Base-by-base conservation (phyloP, 2,329 filamentous ascomycete species). In the Monilinia fructicola region DNA sequence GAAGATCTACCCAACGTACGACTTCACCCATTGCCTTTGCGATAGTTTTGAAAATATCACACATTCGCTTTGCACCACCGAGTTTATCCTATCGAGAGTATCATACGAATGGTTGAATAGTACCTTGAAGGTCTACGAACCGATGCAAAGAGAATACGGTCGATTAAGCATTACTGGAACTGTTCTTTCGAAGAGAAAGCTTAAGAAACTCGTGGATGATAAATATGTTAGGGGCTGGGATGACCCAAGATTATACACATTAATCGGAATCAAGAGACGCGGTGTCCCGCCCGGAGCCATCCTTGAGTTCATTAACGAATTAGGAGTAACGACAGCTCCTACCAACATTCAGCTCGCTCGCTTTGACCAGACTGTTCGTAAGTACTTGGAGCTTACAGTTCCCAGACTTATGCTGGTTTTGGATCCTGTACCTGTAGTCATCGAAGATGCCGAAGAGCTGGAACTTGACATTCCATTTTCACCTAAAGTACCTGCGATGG, bases 1-100 rank as follows among this genome's bases (percentile, higher is more conserved):
- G 93, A 90, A 88, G 78, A 96, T 97, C 70, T 97, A 97, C 77
- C 95, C 95, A 0, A 96, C 94, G 0, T 97, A 97, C 75, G 93
- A 97, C 77, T 96, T 96, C 76, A 90, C 90, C 0, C 92, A 96
- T 80, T 96, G 91, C 77, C 82, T 97, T 28, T 94, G 91, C 73
- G 95, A 98, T 83, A 93, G 91, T 72, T 92, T 97, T 71, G 95
- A 99, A 78, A 85, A 86, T 23, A 96, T 98, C 74, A 93, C 93
- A 0, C 94, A 97, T 80, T 94, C 90, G 18, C 82, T 98, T 26
- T 98, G 94, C 77, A 98, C 95, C 0, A 94, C 91, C 1, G 95
- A 98, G 77, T 97, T 98, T 74, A 87, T 93, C 71, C 86, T 91
- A 62, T 90, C 91, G 26, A 83, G 94, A 67, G 88, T 91, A 56